Evolutionary conservation across 768 basidiomycete genomes (phyloP).

Genomic region (Lactarius sp.): DNA sequence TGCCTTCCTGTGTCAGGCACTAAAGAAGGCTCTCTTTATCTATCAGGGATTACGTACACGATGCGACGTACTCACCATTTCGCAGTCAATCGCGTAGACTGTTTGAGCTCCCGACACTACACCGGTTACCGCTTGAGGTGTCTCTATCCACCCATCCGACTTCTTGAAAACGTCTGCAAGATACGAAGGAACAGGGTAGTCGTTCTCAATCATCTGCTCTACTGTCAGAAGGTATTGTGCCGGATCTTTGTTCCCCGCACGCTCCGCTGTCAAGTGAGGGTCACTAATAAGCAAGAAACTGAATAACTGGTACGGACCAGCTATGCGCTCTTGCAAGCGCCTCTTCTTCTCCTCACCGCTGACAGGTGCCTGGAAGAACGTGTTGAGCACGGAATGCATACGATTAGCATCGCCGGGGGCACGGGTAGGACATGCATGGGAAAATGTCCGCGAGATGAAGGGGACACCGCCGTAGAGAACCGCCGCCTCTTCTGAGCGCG

Average conservation of each 20-base stretch:
- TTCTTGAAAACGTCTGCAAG: conserved; percentile 66
- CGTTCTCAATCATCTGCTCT: conserved; percentile 91
- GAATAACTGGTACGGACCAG: conserved; percentile 32
- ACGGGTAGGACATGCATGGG: conserved; percentile 88
- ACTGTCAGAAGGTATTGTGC: conserved; percentile 66
- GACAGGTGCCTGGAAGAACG: conserved; percentile 79
- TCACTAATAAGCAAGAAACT: not conserved
- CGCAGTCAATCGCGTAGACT: conserved; percentile 90
- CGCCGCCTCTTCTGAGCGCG: conserved; percentile 24
- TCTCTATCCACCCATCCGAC: conserved; percentile 76
- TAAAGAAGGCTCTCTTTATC: conserved; percentile 31
- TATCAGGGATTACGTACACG: not conserved
- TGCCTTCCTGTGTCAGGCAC: conserved; percentile 89
- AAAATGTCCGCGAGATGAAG: conserved; percentile 77
- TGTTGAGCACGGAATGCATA: conserved; percentile 80
- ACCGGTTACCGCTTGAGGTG: conserved; percentile 45
- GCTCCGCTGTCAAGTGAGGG: conserved; percentile 44
- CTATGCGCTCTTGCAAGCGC: conserved; percentile 44
- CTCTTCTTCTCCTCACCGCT: conserved; percentile 75
- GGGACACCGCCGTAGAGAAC: conserved; percentile 39
- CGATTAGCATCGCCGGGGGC: conserved; percentile 84
- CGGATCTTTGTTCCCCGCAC: conserved; percentile 57
- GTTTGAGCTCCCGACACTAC: conserved; percentile 35
- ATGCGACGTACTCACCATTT: conserved; percentile 66
- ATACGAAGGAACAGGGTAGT: conserved; percentile 86